Percentiles rank a stretch among this genome's conserved stretches.
These are phyloP conservation scores for Populus trichocarpa DNA, from an alignment of 441 rosid genomes.

Conservation along the genomic window DNA sequence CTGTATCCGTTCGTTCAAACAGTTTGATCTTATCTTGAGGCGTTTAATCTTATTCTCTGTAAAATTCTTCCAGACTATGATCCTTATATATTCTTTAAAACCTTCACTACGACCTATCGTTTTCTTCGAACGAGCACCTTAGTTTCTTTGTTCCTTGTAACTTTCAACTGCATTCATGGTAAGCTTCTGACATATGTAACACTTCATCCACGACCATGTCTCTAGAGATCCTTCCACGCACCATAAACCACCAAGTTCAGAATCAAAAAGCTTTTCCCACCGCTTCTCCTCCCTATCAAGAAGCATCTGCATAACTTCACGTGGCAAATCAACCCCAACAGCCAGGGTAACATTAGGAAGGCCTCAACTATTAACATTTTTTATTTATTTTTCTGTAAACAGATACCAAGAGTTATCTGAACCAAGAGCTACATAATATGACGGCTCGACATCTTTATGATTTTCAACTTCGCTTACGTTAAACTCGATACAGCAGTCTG, in stretches of 20 bases:
- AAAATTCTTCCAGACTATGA: constrained; percentile 52
- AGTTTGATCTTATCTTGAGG: constrained; percentile 63
- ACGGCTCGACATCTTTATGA: constrained; percentile 41
- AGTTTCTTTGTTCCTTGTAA: constrained; percentile 66
- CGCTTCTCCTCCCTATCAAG: constrained; percentile 59
- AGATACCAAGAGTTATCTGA: constrained; percentile 93
- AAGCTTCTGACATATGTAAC: constrained; percentile 52
- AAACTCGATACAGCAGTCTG: constrained; percentile 27
- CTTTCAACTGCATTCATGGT: constrained; percentile 49
- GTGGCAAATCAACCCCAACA: constrained; percentile 72
- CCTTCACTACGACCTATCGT: constrained; percentile 77
- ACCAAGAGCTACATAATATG: constrained; percentile 78
- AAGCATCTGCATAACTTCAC: constrained; percentile 58
- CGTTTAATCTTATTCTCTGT: constrained; percentile 75
- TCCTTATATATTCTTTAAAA: constrained; percentile 75
- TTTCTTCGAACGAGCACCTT: constrained; percentile 77
- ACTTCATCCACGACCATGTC: constrained; percentile 93
- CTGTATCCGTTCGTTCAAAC: constrained; percentile 60
- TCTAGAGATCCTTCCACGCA: constrained; percentile 84
- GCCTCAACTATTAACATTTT: not conserved
- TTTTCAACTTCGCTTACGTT: constrained; percentile 24
- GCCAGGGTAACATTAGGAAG: constrained; percentile 43
- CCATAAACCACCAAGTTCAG: constrained; percentile 80
- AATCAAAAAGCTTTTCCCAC: constrained; percentile 76
- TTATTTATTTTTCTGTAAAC: constrained; percentile 85